Evolutionary conservation across 805 yeast genomes (phyloP).

Genomic region (Lipomyces japonicus): DNA sequence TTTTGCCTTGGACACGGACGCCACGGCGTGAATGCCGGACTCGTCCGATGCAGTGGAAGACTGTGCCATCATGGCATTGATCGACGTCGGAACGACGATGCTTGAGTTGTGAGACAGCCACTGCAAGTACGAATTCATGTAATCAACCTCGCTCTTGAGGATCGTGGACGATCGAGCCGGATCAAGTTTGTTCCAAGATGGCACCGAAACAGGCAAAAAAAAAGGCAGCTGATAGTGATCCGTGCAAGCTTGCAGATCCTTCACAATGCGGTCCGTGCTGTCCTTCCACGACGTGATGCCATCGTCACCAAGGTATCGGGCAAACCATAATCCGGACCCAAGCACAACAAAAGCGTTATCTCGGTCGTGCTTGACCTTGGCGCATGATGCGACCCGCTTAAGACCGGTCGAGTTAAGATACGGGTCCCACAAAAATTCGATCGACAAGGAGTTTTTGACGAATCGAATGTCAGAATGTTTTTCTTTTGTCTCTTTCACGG

Average conservation of each 20-base stretch:
- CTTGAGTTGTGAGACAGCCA: constrained; percentile 22
- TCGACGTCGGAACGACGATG: constrained; percentile 26
- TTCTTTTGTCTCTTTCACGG: constrained; percentile 22
- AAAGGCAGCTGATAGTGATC: constrained; percentile 14
- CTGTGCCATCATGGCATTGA: constrained; percentile 21
- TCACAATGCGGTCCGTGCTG: constrained; percentile 15
- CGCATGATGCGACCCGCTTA: constrained; percentile 8
- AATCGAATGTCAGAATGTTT: constrained; percentile 22
- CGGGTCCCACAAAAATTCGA: constrained; percentile 30
- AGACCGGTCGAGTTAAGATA: constrained; percentile 23
- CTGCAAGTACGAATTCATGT: constrained; percentile 25
- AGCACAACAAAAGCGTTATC: constrained; percentile 14
- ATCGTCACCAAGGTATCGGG: constrained; percentile 24
- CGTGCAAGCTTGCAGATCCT: constrained; percentile 6
- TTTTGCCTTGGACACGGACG: constrained; percentile 24
- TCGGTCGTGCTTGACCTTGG: constrained; percentile 1
- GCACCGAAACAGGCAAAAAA: constrained; percentile 22
- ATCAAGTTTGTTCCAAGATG: constrained; percentile 21
- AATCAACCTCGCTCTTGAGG: constrained; percentile 14
- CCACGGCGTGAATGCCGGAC: constrained; percentile 26
- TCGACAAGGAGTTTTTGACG: constrained; percentile 17
- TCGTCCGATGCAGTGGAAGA: constrained; percentile 15
- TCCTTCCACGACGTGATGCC: constrained; percentile 22
- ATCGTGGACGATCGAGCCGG: constrained; percentile 23
- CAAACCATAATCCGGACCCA: constrained; percentile 27